Evolutionary conservation across 2,329 filamentous ascomycete genomes (phyloP), one percentile per base, ranked within the genome.

Genomic region (Beauveria pseudobassiana): DNA sequence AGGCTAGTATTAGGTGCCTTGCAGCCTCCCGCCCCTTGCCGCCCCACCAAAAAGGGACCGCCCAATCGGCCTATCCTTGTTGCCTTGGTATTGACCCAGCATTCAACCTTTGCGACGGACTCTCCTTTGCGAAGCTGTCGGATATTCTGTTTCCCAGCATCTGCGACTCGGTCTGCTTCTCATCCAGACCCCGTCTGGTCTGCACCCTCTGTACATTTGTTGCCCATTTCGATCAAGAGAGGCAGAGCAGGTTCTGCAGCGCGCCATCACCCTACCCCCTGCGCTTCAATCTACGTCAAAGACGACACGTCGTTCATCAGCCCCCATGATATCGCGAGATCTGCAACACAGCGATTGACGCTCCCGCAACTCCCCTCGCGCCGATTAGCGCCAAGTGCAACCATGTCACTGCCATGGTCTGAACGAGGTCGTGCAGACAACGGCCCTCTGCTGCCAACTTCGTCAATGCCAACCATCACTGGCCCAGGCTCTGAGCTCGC

Each of bases 361-460:
- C 56, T 59, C 34, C 58, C 51, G 16, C 26, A 42, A 30, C 48
- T 42, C 10, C 34, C 57, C 26, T 46, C 40, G 48, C 51, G 51
- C 52, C 26, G 9, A 10, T 48, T 24, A 57, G 57, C 40, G n/a
- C 48, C 52, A 40, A 42, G 22, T 48, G 64, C 63, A 49, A 70
- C 66, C 58, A 77, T 77, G 75, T 73, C 76, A 65, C 65, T 76
- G 58, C 74, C 74, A 64, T 76, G 73, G 74, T 64, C 68, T 43
- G 73, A 70, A 61, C 72, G 67, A 59, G 66, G 72, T 38, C 70
- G 70, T 64, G 69, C 71, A 20, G 68, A 66, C 57, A 65, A 70
- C 57, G 68, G 71, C 57, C 65, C 70, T 62, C 65, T 76, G 45
- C 68, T 77, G 30, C 75, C 75, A 20, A 72, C 70, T 42, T 64